A percentile compares a stretch with the other conserved stretches of the same genome.
Conservation (phyloP, 1,284 basidiomycete species). For the Austropuccinia psidii region DNA sequence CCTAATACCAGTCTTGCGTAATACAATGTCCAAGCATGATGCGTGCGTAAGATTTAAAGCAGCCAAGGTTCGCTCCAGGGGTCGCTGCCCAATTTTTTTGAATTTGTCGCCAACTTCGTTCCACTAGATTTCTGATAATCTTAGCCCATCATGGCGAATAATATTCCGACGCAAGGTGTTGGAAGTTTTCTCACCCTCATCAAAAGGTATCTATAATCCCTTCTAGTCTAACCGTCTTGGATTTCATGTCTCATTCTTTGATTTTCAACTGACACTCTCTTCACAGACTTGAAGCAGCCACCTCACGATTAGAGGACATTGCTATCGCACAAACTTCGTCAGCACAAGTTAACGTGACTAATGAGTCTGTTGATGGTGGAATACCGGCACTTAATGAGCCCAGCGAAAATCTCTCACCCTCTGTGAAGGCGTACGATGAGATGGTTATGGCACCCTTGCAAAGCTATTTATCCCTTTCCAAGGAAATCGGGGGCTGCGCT, state of each 20-base stretch:
- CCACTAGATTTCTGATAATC: too few relatives aligned
- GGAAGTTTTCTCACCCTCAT: constrained; percentile 33
- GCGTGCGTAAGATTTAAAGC: too few relatives aligned
- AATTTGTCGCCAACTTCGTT: too few relatives aligned
- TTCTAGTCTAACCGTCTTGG: too few relatives aligned
- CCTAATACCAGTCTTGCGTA: too few relatives aligned
- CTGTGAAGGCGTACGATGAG: constrained; percentile 65
- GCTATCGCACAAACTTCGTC: constrained; percentile 53
- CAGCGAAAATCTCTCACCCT: constrained; percentile 44
- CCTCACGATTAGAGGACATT: constrained; percentile 87
- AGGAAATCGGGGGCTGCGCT: constrained; percentile 15
- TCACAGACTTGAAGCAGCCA: constrained; percentile 75
- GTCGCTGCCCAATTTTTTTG: too few relatives aligned
- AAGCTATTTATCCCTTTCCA: constrained; percentile 16
- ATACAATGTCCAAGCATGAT: too few relatives aligned
- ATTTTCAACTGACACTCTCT: background rate
- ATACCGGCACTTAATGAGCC: constrained; percentile 47
- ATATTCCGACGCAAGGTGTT: constrained; percentile 30
- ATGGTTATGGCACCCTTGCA: constrained; percentile 57
- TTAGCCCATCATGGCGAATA: constrained; percentile 31
- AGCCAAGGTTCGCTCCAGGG: too few relatives aligned
- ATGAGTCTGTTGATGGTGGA: constrained; percentile 42
- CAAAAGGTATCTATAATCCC: constrained; percentile 34
- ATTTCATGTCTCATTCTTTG: background rate
- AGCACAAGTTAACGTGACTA: constrained; percentile 34